Base-by-base conservation (phyloP, 129 eudicot genomes). In the Artemisia argyi region DNA sequence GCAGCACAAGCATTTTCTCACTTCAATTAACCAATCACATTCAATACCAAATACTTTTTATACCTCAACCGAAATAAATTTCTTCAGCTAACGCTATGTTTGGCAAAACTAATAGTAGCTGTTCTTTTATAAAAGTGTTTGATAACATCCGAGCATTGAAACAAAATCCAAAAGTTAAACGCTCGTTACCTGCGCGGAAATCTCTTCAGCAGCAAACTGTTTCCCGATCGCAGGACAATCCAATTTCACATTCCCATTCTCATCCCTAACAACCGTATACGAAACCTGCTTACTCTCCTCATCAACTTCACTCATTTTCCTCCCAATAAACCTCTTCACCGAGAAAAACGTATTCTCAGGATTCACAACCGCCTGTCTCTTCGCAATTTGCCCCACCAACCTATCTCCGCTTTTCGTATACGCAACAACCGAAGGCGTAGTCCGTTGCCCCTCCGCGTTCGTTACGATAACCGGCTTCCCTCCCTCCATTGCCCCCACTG, bases 341-440 rank as follows among this genome's bases (percentile, higher is more conserved):
- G 91, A 85, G 14, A 89, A 89, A 53, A 89, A 92, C 0, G 98
- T 93, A 17, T 93, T 93, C 61, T 89, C 98, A 4, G 98, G 96
- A 66, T 93, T 93, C 3, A 93, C 98, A 67, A 93, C 98, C 1
- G 98, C 98, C 81, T 93, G 98, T 62, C 98, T 73, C 85, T 93
- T 89, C 0, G 98, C 98, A 85, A 93, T 93, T 68, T 93, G 98
- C 9, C 98, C 98, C 0, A 93, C 98, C 50, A 93, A 53, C 79
- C 96, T 71, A 61, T 93, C 98, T 7, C 96, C 96, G 22, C 11
- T 85, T 88, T 89, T 93, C 15, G 97, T 93, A 62, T 88, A 90
- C 61, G 97, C 98, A 61, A 93, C 98, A 3, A 93, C 98, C 5
- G 98, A 93, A 32, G 98, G 98, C 65, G 97, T 93, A 12, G 98